Conservation (phyloP, 2,329 filamentous ascomycete genomes). For the Alternaria metachromatica region DNA sequence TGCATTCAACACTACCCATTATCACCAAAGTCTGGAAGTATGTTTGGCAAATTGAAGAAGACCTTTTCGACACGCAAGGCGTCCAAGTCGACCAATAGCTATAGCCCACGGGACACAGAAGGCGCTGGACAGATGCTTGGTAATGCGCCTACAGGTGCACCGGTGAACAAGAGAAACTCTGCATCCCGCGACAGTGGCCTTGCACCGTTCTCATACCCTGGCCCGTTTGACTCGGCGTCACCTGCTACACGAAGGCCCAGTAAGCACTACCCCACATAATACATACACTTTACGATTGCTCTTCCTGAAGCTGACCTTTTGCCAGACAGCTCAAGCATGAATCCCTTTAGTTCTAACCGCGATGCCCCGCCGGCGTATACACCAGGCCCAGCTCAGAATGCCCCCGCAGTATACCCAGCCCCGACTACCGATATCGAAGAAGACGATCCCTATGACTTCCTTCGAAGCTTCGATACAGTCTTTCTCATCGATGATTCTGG, state of each 20-base stretch:
- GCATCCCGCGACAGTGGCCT: constrained; percentile 24
- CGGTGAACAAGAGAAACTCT: constrained; percentile 9
- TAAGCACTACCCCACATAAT: constrained; percentile 26
- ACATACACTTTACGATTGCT: neutral
- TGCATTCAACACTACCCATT: neutral
- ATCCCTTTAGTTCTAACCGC: constrained; percentile 32
- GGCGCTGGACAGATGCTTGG: constrained; percentile 2
- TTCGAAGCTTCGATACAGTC: constrained; percentile 81
- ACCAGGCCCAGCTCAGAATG: constrained; percentile 28
- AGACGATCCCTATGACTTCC: constrained; percentile 73
- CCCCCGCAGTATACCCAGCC: neutral
- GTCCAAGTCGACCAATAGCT: constrained; percentile 11
- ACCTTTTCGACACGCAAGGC: constrained; percentile 20
- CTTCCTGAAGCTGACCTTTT: constrained; percentile 1
- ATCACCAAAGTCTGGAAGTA: constrained; percentile 7
- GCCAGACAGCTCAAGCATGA: constrained; percentile 37
- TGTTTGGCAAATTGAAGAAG: constrained; percentile 24
- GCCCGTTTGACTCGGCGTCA: constrained; percentile 28
- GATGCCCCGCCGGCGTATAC: constrained; percentile 55
- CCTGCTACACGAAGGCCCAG: constrained; percentile 49
- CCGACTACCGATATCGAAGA: constrained; percentile 20
- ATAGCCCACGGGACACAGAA: constrained; percentile 2
- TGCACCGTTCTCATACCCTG: constrained; percentile 21
- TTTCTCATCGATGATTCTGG: constrained; percentile 93
- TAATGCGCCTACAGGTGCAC: constrained; percentile 1